Conservation (phyloP, 2,329 filamentous ascomycete genomes). For the Cryphonectria japonica region DNA sequence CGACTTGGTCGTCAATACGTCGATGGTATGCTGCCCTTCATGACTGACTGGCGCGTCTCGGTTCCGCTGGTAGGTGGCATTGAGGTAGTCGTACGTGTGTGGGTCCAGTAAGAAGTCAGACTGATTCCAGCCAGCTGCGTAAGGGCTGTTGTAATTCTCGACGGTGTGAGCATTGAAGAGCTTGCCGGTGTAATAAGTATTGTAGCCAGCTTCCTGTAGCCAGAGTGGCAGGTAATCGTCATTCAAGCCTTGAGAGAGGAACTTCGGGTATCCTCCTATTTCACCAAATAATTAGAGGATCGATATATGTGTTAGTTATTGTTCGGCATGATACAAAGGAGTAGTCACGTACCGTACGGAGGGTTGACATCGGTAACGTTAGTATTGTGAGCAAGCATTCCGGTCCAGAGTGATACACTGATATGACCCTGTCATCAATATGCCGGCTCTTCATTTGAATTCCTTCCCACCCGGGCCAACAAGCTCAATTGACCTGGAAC, state of each 20-base stretch:
- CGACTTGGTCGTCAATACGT: slow-evolving; percentile 34
- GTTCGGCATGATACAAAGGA: background rate
- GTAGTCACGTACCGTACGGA: slow-evolving; percentile 55
- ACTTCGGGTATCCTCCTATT: slow-evolving; percentile 65
- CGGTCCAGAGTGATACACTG: slow-evolving; percentile 61
- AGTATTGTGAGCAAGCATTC: slow-evolving; percentile 65
- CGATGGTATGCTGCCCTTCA: slow-evolving; percentile 35
- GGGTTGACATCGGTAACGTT: slow-evolving; percentile 64
- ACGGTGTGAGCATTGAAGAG: slow-evolving; percentile 68
- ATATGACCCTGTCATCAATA: background rate
- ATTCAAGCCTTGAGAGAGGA: slow-evolving; percentile 66
- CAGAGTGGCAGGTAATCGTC: slow-evolving; percentile 71
- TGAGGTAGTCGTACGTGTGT: slow-evolving; percentile 65
- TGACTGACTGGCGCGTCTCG: slow-evolving; percentile 46
- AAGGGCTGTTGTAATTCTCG: slow-evolving; percentile 58
- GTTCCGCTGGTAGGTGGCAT: slow-evolving; percentile 50
- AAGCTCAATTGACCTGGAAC: too few species aligned
- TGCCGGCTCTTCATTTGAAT: background rate
- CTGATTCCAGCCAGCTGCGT: slow-evolving; percentile 11
- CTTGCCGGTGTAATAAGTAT: slow-evolving; percentile 74
- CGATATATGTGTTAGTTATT: background rate
- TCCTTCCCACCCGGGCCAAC: too few species aligned
- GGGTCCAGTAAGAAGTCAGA: slow-evolving; percentile 56
- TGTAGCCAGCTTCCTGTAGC: slow-evolving; percentile 69
- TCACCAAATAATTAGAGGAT: background rate